Evolutionary conservation across 1,139 yeast species (phyloP).

Genomic region (Geotrichum cucujoidarum): DNA sequence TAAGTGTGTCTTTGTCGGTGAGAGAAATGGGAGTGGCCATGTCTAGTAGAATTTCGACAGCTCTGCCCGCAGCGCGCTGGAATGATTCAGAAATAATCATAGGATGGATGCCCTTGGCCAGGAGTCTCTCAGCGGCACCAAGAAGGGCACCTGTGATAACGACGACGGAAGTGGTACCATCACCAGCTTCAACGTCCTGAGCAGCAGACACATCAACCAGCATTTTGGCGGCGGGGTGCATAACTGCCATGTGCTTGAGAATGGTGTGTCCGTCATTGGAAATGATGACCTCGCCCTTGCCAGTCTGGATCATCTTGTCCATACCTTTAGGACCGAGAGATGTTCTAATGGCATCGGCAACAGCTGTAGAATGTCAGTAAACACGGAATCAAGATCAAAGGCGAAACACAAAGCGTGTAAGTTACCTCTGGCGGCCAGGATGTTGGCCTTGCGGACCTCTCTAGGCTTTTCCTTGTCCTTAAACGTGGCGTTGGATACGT

Average conservation of each 20-base stretch:
- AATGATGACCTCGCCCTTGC: slow-evolving; percentile 85
- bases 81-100: slow-evolving; percentile 91
- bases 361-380: slow-evolving; percentile 46
- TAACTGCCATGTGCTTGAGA: slow-evolving; percentile 85
- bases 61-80: slow-evolving; percentile 84
- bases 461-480: slow-evolving; percentile 95
- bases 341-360: slow-evolving; percentile 95
- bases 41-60: slow-evolving; percentile 77
- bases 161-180: slow-evolving; percentile 97
- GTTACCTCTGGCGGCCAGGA: slow-evolving; percentile 72
- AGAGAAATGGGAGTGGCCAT: slow-evolving; percentile 78
- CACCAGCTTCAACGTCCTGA: slow-evolving; percentile 98
- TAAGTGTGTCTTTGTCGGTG: slow-evolving; percentile 70
- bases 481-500: slow-evolving; percentile 72
- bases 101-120: slow-evolving; percentile 92
- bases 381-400: slow-evolving; percentile 1
- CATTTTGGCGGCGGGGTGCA: slow-evolving; percentile 98
- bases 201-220: slow-evolving; percentile 96
- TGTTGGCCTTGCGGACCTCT: slow-evolving; percentile 90
- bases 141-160: slow-evolving; percentile 89
- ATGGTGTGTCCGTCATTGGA: slow-evolving; percentile 95
- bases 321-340: slow-evolving; percentile 98
- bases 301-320: slow-evolving; percentile 96
- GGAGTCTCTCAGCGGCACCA: slow-evolving; percentile 88
- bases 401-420: neutral